A percentile compares a stretch with the other conserved stretches of the same genome.
These are phyloP conservation scores for Amylostereum chailletii DNA, from an alignment of 1,284 basidiomycete species.

Conservation along the genomic window DNA sequence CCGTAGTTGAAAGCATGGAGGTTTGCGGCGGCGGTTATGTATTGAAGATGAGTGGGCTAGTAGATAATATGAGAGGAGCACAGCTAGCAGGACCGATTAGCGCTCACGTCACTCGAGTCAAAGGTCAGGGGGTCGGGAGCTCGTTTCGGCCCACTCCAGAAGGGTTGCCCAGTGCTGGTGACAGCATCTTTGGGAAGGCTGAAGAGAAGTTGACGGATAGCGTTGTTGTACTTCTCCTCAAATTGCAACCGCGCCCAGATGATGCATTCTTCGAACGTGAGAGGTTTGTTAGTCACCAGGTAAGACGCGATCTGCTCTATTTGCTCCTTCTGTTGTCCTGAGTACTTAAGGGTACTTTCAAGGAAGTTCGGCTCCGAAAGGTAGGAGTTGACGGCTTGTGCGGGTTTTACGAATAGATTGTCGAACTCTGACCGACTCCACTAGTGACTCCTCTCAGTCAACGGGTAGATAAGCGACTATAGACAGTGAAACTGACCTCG, in stretches of 20 bases:
- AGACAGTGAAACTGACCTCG: slow-evolving; percentile 45
- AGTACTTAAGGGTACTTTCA: slow-evolving; percentile 85
- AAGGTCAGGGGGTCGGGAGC: slow-evolving; percentile 93
- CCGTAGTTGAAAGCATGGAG: slow-evolving; percentile 99
- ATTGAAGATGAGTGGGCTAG: slow-evolving; percentile 82
- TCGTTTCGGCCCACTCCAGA: slow-evolving; percentile 97
- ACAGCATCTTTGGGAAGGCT: slow-evolving; percentile 91
- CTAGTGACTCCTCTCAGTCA: slow-evolving; percentile 26
- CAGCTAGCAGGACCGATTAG: not conserved
- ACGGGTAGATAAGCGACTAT: slow-evolving; percentile 4
- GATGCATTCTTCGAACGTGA: slow-evolving; percentile 97
- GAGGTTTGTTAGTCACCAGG: slow-evolving; percentile 87
- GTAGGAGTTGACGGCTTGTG: slow-evolving; percentile 93
- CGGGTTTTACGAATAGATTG: slow-evolving; percentile 88
- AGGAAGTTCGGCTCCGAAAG: slow-evolving; percentile 95
- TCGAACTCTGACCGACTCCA: slow-evolving; percentile 96
- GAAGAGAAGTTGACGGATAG: slow-evolving; percentile 89
- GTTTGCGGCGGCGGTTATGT: slow-evolving; percentile 92
- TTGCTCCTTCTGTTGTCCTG: slow-evolving; percentile 86
- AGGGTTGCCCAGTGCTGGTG: slow-evolving; percentile 87
- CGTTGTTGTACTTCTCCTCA: slow-evolving; percentile 91
- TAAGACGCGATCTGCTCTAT: slow-evolving; percentile 86
- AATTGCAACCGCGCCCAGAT: slow-evolving; percentile 96
- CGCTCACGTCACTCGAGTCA: slow-evolving; percentile 75
- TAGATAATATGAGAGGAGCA: not conserved